These are phyloP conservation scores for Aspergillus fumigatus DNA, from an alignment of 2,329 filamentous ascomycete genomes.

Conservation along the genomic window DNA sequence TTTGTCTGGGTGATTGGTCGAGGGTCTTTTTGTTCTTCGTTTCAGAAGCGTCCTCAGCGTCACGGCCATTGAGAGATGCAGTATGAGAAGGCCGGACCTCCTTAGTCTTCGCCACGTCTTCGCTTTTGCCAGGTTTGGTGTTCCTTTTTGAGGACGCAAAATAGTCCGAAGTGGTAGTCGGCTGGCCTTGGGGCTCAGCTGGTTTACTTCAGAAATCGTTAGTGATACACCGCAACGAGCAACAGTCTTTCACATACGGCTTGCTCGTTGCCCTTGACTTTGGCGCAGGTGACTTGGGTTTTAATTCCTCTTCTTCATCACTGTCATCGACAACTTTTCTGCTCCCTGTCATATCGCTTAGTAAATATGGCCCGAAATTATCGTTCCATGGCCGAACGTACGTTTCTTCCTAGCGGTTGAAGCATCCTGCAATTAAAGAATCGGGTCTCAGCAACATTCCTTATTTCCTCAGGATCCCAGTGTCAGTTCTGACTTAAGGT, in stretches of 20 bases:
- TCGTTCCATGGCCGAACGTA: slow-evolving; percentile 16
- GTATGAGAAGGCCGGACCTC: slow-evolving; percentile 14
- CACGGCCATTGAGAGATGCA: not conserved
- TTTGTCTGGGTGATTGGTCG: slow-evolving; percentile 15
- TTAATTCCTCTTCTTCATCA: slow-evolving; percentile 64
- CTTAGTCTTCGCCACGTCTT: slow-evolving; percentile 17
- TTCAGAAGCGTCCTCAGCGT: slow-evolving; percentile 14
- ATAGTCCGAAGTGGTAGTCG: slow-evolving; percentile 59
- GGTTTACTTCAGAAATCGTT: slow-evolving; percentile 38
- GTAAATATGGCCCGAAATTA: not conserved
- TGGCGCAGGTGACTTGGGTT: slow-evolving; percentile 32
- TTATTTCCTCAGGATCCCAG: not conserved
- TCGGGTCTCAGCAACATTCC: not conserved
- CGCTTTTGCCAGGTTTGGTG: slow-evolving; percentile 39
- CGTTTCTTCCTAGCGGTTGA: slow-evolving; percentile 31
- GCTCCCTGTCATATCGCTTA: slow-evolving; percentile 30
- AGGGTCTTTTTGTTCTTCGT: slow-evolving; percentile 49
- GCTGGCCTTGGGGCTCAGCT: slow-evolving; percentile 49
- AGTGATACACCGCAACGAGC: not conserved
- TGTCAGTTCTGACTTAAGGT: slow-evolving; percentile 3
- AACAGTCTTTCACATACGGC: slow-evolving; percentile 41
- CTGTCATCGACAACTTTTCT: slow-evolving; percentile 78
- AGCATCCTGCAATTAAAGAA: slow-evolving; percentile 18
- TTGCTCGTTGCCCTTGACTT: slow-evolving; percentile 41
- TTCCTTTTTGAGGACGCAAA: slow-evolving; percentile 57